These are phyloP conservation scores for Cladosporium halotolerans DNA, from an alignment of 2,329 filamentous ascomycete species.

Conservation along the genomic window DNA sequence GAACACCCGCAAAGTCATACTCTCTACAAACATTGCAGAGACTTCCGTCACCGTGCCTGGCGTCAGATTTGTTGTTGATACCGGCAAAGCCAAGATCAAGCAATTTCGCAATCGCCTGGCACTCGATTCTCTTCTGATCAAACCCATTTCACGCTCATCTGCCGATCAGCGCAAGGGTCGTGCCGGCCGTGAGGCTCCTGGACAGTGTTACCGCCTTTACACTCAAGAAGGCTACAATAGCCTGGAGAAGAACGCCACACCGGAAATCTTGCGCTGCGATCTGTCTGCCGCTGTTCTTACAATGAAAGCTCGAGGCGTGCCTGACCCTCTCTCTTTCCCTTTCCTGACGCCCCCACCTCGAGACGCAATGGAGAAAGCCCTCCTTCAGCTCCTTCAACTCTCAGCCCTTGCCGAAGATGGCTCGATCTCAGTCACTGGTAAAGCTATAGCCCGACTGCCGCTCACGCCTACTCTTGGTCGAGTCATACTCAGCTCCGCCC, in stretches of 20 bases:
- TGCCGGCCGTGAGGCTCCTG: constrained; percentile 84
- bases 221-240: constrained; percentile 68
- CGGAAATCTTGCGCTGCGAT: constrained; percentile 88
- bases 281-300: constrained; percentile 78
- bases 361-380: constrained; percentile 72
- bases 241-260: constrained; percentile 67
- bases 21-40: constrained; percentile 97
- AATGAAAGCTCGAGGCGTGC: constrained; percentile 86
- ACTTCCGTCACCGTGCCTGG: constrained; percentile 94
- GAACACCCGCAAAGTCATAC: constrained; percentile 78
- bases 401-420: constrained; percentile 68
- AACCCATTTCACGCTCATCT: constrained; percentile 87
- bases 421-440: constrained; percentile 65
- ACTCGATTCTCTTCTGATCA: constrained; percentile 83
- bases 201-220: constrained; percentile 85
- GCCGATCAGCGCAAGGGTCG: constrained; percentile 87
- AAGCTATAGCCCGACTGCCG: constrained; percentile 74
- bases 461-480: constrained; percentile 74
- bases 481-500: constrained; percentile 73
- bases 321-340: constrained; percentile 75
- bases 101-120: constrained; percentile 79
- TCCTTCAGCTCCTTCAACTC: constrained; percentile 73
- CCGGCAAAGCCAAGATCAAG: constrained; percentile 90
- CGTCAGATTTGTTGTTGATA: constrained; percentile 84
- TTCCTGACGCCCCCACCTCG: constrained; percentile 74